Base-by-base conservation (phyloP, 169 alveolate species). In the Eimeria nieschulzi region DNA sequence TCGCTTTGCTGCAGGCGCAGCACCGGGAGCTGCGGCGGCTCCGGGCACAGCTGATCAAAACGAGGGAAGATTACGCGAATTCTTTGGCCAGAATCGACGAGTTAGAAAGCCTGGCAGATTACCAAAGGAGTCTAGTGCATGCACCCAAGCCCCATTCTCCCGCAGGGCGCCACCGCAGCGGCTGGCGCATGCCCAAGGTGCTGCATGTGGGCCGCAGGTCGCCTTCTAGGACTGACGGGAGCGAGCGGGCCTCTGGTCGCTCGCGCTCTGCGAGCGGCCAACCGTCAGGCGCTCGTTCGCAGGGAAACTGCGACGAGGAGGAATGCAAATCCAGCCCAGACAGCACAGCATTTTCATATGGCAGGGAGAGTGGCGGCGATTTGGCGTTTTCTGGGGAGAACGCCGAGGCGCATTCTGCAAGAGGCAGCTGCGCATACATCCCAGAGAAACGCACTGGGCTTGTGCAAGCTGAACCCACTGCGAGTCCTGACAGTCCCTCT, bases 41-140 rank as follows among this genome's bases (percentile, higher is more conserved):
- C 7, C 80, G 88, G 17, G 88, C 59, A 19, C 71, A 82, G 70
- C 83, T 88, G 23, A 83, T 83, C 9, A 61, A 76, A 39, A 75
- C 93, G 26, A 80, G 93, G 17, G 88, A 76, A 19, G 83, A 88
- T 15, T 26, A 26, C 23, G 93, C 93, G 25, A 53, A 70, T 61
- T 87, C 93, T 12, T 19, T 88, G 82, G 87, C 93, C 2, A 63
- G 93, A 9, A 73, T 88, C 21, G 93, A 88, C 63, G 93, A 88
- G 56, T 83, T 88, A 68, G 93, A 88, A 51, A 51, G 75, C 56
- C n/a, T 88, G 7, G 83, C 51, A 59, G 87, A 55, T 25, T 80
- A 15, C n/a, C 68, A 59, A 12, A 59, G 5, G 68, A 59, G 23
- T 12, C 2, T 19, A 19, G 68, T 59, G n/a, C 68, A 59, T 15